Conservation (phyloP, 2,329 filamentous ascomycete genomes). For the Parasarocladium wereldwijsianum region DNA sequence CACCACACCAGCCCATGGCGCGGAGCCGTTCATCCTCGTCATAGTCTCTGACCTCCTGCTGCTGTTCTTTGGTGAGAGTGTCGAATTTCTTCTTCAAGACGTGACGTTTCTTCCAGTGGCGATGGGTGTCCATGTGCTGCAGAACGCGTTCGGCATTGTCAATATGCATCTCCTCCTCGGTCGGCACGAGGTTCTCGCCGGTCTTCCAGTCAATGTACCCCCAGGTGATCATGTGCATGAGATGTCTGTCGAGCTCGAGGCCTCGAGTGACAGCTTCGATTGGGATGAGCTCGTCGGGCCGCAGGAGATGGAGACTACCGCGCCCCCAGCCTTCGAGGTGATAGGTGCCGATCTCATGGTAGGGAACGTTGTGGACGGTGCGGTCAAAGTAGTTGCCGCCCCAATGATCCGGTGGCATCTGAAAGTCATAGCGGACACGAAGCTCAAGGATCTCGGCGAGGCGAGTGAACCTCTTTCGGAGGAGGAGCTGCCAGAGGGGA, state of each 20-base stretch:
- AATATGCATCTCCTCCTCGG: conserved; percentile 35
- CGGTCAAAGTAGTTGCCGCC: conserved; percentile 8
- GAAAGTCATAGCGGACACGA: conserved; percentile 42
- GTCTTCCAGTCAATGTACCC: conserved; percentile 42
- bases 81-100: conserved; percentile 28
- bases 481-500: conserved; percentile 44
- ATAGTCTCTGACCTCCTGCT: conserved; percentile 20
- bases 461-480: conserved; percentile 34
- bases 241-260: conserved; percentile 36
- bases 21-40: conserved; percentile 20
- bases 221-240: conserved; percentile 45
- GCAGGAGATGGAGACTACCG: conserved; percentile 28
- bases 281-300: conserved; percentile 44
- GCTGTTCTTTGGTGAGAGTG: conserved; percentile 20
- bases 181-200: conserved; percentile 34
- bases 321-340: conserved; percentile 43
- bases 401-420: conserved; percentile 19
- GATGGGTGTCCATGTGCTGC: conserved; percentile 15
- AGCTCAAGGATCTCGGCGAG: conserved; percentile 37
- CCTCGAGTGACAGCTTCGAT: conserved; percentile 37
- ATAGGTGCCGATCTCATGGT: conserved; percentile 33
- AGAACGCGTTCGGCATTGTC: conserved; percentile 27
- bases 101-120: conserved; percentile 29
- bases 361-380: conserved; percentile 34
- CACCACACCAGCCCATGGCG: conserved; percentile 17